Conservation (phyloP, 2,329 filamentous ascomycete genomes). For the Lomentospora prolificans region DNA sequence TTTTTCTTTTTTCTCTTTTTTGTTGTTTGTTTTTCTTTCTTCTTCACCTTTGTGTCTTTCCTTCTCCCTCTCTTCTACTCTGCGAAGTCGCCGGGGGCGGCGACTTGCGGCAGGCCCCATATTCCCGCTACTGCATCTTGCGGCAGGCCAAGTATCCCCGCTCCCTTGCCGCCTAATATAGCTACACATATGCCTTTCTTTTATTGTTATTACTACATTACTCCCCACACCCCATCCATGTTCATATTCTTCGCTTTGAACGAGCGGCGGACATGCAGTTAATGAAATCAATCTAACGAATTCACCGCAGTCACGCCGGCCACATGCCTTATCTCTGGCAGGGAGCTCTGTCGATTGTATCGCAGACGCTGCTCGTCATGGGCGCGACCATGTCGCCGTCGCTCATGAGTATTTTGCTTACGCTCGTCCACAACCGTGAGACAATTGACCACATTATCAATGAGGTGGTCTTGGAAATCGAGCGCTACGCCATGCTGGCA, state of each 20-base stretch:
- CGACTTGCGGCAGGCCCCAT: too few relatives aligned
- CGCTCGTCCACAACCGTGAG: conserved; percentile 44
- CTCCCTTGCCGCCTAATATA: neutral
- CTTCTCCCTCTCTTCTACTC: neutral
- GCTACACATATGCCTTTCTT: conserved; percentile 11
- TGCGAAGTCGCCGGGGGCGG: neutral
- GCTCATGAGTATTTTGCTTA: conserved; percentile 54
- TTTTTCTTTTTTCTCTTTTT: too few relatives aligned
- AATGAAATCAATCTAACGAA: conserved; percentile 21
- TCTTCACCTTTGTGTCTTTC: too few relatives aligned
- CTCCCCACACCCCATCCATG: neutral
- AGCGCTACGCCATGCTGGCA: conserved; percentile 63
- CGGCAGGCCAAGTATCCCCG: conserved; percentile 1
- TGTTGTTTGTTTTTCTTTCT: too few relatives aligned
- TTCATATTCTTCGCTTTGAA: neutral
- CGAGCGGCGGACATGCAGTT: neutral
- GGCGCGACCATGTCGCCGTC: conserved; percentile 72
- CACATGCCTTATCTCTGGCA: conserved; percentile 84
- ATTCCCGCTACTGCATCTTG: neutral
- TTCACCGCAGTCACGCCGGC: conserved; percentile 55
- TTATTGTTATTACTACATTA: conserved; percentile 11
- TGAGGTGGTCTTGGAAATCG: conserved; percentile 66
- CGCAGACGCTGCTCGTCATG: conserved; percentile 74
- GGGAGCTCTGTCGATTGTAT: conserved; percentile 72
- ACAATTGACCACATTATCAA: conserved; percentile 68